Evolutionary conservation across 148 eudicot genomes (phyloP).

Genomic region (Rhododendron griersonianum): DNA sequence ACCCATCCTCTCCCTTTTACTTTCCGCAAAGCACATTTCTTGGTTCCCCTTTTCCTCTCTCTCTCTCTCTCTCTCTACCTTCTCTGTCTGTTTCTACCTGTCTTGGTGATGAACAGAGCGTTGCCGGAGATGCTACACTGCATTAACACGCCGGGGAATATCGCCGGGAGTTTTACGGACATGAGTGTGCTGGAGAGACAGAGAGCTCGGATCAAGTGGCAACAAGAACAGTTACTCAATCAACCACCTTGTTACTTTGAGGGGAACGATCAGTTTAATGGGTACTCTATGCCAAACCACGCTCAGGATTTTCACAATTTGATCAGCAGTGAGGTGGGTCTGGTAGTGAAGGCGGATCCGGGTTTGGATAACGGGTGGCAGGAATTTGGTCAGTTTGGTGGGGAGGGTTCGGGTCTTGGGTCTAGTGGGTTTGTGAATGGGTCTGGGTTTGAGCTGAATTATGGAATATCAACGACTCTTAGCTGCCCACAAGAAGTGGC

Average conservation of each 20-base stretch:
- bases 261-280: slow-evolving; percentile 26
- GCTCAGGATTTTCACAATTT: slow-evolving; percentile 14
- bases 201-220: slow-evolving; percentile 48
- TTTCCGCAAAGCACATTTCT: slow-evolving; percentile 4
- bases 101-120: slow-evolving; percentile 36
- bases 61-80: slow-evolving; percentile 2
- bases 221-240: slow-evolving; percentile 41
- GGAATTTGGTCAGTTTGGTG: slow-evolving; percentile 30
- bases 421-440: slow-evolving; percentile 17
- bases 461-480: slow-evolving; percentile 40
- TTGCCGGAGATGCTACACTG: slow-evolving; percentile 42
- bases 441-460: slow-evolving; percentile 31
- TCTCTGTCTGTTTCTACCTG: background rate
- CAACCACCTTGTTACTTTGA: slow-evolving; percentile 29
- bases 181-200: slow-evolving; percentile 69
- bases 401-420: slow-evolving; percentile 15
- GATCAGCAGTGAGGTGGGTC: slow-evolving; percentile 12
- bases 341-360: slow-evolving; percentile 57
- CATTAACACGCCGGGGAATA: slow-evolving; percentile 22
- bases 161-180: slow-evolving; percentile 33
- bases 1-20: background rate
- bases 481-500: slow-evolving; percentile 48
- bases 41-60: background rate
- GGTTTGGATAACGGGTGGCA: slow-evolving; percentile 53
- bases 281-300: slow-evolving; percentile 12